Evolutionary conservation across 2,329 filamentous ascomycete species (phyloP).

Genomic region (Teratosphaeria gauchensis): DNA sequence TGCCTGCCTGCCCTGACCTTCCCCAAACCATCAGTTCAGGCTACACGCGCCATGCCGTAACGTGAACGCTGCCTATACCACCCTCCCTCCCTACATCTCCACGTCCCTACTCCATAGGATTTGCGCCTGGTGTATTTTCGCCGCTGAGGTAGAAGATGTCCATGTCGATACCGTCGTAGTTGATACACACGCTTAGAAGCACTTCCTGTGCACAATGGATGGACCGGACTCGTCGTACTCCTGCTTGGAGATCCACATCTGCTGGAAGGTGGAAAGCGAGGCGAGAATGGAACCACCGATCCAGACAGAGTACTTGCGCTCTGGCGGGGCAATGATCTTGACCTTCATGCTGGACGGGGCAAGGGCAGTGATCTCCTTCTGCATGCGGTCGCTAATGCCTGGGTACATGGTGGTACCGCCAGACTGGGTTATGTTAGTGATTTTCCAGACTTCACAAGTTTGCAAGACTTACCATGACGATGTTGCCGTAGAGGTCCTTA

Average conservation of each 20-base stretch:
- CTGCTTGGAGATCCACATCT: slow-evolving; percentile 99
- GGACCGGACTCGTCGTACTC: slow-evolving; percentile 99
- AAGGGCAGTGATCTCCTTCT: slow-evolving; percentile 99
- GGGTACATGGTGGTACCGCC: slow-evolving; percentile 99
- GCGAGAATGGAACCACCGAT: slow-evolving; percentile 99
- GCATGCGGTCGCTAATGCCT: slow-evolving; percentile 99
- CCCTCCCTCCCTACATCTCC: neutral
- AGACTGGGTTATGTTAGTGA: slow-evolving; percentile 51
- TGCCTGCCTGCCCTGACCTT: slow-evolving; percentile 1
- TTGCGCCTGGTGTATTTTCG: neutral
- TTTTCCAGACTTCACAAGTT: neutral
- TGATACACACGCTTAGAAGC: slow-evolving; percentile 67
- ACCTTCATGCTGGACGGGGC: slow-evolving; percentile 99
- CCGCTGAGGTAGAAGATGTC: neutral
- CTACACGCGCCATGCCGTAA: neutral
- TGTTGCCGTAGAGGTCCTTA: slow-evolving; percentile 99
- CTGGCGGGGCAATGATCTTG: slow-evolving; percentile 99
- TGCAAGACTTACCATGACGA: slow-evolving; percentile 78
- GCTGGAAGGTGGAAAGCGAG: slow-evolving; percentile 99
- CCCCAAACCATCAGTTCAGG: neutral
- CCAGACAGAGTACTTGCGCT: slow-evolving; percentile 99
- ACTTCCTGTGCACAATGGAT: slow-evolving; percentile 99
- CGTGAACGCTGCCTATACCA: neutral
- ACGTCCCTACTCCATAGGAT: neutral
- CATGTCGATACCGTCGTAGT: neutral